Evolutionary conservation across 345 rosid species (phyloP).

Genomic region (Euphorbia pulcherrima): DNA sequence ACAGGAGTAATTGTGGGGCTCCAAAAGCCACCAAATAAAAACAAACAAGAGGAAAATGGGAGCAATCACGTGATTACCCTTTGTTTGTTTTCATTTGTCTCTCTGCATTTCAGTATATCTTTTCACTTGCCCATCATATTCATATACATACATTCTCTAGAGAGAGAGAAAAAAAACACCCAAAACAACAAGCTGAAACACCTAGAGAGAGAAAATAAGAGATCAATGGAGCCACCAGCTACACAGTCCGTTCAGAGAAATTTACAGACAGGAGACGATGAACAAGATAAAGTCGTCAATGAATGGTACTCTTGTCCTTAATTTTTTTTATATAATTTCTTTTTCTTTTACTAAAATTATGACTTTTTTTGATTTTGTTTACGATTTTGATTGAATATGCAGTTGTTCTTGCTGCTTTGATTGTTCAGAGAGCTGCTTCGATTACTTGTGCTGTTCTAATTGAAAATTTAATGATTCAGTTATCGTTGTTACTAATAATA

Average conservation of each 20-base stretch:
- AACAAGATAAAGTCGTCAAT: slow-evolving; percentile 30
- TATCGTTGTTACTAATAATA: background rate
- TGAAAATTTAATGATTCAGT: too few species aligned
- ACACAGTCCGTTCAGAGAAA: slow-evolving; percentile 29
- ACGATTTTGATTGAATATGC: slow-evolving; percentile 7
- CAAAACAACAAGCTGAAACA: background rate
- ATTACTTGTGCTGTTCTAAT: slow-evolving; percentile 34
- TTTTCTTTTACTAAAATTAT: background rate
- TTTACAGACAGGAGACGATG: slow-evolving; percentile 33
- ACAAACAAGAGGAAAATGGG: background rate
- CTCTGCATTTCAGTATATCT: too few species aligned
- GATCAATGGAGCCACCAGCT: slow-evolving; percentile 49
- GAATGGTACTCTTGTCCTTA: slow-evolving; percentile 27
- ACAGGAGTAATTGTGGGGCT: background rate
- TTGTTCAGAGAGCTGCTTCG: slow-evolving; percentile 39
- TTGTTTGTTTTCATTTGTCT: background rate
- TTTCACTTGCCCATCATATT: background rate
- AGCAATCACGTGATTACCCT: slow-evolving; percentile 1
- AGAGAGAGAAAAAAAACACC: background rate
- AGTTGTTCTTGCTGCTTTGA: slow-evolving; percentile 54
- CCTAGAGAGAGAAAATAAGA: slow-evolving; percentile 1
- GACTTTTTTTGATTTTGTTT: background rate
- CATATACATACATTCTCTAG: background rate
- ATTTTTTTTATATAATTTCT: background rate
- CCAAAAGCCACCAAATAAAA: slow-evolving; percentile 5